Percentiles rank a stretch among this genome's conserved stretches.
These are phyloP conservation scores for Crithidia expoeki DNA, from an alignment of 208 protist species.

Conservation along the genomic window DNA sequence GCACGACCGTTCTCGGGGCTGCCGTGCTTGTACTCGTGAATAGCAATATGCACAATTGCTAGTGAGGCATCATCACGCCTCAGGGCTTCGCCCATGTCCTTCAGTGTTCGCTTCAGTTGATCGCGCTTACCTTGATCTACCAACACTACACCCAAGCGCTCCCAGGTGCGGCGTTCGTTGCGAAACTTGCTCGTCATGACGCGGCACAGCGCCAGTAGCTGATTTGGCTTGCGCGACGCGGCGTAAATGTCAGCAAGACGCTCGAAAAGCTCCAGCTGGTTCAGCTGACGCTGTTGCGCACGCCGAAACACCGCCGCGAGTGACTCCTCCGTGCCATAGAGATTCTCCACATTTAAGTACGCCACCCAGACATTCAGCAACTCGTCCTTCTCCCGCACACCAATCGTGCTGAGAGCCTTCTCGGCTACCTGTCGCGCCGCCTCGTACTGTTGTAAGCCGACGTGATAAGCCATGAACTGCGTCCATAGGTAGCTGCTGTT, in stretches of 20 bases:
- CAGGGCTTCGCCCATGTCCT: slow-evolving; percentile 77
- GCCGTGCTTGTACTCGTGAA: slow-evolving; percentile 86
- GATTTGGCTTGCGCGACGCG: slow-evolving; percentile 71
- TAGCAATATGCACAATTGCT: slow-evolving; percentile 75
- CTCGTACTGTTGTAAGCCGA: slow-evolving; percentile 85
- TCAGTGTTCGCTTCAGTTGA: slow-evolving; percentile 85
- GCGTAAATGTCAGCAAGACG: slow-evolving; percentile 87
- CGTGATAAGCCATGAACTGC: slow-evolving; percentile 93
- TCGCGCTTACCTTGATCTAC: slow-evolving; percentile 82
- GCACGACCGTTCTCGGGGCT: slow-evolving; percentile 84
- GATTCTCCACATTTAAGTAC: slow-evolving; percentile 94
- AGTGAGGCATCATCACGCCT: slow-evolving; percentile 59
- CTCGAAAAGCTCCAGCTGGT: slow-evolving; percentile 73
- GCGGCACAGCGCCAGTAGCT: slow-evolving; percentile 85
- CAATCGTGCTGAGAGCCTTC: slow-evolving; percentile 90
- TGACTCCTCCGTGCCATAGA: slow-evolving; percentile 91
- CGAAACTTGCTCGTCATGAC: slow-evolving; percentile 87
- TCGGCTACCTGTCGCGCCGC: slow-evolving; percentile 90
- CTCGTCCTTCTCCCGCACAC: slow-evolving; percentile 81
- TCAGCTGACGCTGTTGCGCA: slow-evolving; percentile 68
- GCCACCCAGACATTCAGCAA: slow-evolving; percentile 94
- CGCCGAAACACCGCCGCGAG: slow-evolving; percentile 85
- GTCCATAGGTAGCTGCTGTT: slow-evolving; percentile 94
- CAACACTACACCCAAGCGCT: slow-evolving; percentile 80
- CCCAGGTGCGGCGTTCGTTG: slow-evolving; percentile 70